Percentiles rank a stretch among this genome's conserved stretches.
These are phyloP conservation scores for Liquidambar formosana DNA, from an alignment of 164 flowering plant genomes.

Conservation along the genomic window DNA sequence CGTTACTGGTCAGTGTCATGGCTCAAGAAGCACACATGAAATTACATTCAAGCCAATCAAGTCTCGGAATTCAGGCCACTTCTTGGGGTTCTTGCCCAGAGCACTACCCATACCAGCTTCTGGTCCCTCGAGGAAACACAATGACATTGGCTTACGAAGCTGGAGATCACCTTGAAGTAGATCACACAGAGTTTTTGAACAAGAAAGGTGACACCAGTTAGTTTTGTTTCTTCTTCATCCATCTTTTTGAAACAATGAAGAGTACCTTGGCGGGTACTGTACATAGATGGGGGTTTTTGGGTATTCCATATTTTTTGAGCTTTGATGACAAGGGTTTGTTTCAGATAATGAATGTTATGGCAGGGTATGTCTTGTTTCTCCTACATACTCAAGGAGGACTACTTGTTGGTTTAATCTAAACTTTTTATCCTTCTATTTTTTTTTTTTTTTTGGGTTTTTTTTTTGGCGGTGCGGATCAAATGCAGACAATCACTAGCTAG, in stretches of 20 bases:
- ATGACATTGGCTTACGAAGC: conserved; percentile 55
- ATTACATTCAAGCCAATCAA: conserved; percentile 33
- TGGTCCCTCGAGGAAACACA: conserved; percentile 80
- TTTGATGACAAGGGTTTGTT: conserved; percentile 6
- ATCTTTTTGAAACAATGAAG: conserved; percentile 2
- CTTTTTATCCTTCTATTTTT: not conserved
- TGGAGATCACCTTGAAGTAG: conserved; percentile 41
- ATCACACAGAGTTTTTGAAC: not conserved
- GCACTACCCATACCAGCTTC: conserved; percentile 58
- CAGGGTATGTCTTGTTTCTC: not conserved
- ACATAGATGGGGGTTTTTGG: conserved; percentile 13
- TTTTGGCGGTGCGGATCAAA: not conserved
- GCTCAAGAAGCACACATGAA: conserved; percentile 33
- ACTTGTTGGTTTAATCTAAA: conserved; percentile 2
- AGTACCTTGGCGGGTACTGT: conserved; percentile 5
- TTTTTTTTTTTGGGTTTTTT: too few species aligned
- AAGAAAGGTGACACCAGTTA: conserved; percentile 10
- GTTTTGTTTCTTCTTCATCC: conserved; percentile 4
- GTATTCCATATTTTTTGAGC: conserved; percentile 5
- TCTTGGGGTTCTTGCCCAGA: conserved; percentile 64
- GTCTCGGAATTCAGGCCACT: conserved; percentile 34
- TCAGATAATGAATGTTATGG: not conserved
- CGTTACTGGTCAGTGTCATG: conserved; percentile 32
- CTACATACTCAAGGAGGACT: not conserved
- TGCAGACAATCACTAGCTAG: too few species aligned